phyloP scores from a whole-genome alignment of 1,284 basidiomycete genomes.

The Irpex sp. region DNA sequence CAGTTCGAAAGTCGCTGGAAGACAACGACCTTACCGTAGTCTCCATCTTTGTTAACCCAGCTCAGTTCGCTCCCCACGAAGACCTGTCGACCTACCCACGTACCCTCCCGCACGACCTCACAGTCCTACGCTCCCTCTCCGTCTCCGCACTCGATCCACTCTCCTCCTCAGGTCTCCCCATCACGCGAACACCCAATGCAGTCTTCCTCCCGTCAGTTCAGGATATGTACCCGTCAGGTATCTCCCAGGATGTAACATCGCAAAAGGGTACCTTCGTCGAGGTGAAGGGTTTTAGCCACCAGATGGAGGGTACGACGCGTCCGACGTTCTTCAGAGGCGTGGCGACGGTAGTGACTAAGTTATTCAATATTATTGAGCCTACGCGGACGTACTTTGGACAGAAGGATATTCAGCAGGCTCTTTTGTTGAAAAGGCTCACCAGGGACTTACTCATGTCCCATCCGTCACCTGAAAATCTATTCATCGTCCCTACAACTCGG shows the following conservation, averaged over 20 bases:
- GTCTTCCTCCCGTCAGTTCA: conserved; percentile 76
- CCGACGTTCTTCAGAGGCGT: conserved; percentile 97
- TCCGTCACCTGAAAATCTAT: conserved; percentile 66
- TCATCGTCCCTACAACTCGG: conserved; percentile 85
- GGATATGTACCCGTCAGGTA: conserved; percentile 90
- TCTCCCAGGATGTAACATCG: conserved; percentile 69
- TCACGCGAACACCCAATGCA: conserved; percentile 49
- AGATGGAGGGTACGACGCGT: conserved; percentile 83
- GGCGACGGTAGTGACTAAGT: conserved; percentile 91
- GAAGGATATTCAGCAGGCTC: conserved; percentile 96
- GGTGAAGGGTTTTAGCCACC: conserved; percentile 81
- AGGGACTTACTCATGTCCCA: conserved; percentile 80
- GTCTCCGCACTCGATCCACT: not conserved
- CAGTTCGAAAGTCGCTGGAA: conserved; percentile 68
- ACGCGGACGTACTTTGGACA: conserved; percentile 95
- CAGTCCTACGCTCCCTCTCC: conserved; percentile 38
- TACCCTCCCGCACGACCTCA: conserved; percentile 69
- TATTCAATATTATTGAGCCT: conserved; percentile 94
- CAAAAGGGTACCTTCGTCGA: conserved; percentile 92
- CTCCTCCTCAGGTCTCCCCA: conserved; percentile 7
- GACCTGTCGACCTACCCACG: conserved; percentile 89
- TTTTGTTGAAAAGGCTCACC: conserved; percentile 83
- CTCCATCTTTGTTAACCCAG: conserved; percentile 97
- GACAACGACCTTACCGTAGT: conserved; percentile 88
- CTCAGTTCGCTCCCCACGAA: conserved; percentile 96